Percentiles rank a stretch among this genome's conserved stretches.
phyloP scores from a whole-genome alignment of 2,329 filamentous ascomycete species.

The Penicillium expansum region DNA sequence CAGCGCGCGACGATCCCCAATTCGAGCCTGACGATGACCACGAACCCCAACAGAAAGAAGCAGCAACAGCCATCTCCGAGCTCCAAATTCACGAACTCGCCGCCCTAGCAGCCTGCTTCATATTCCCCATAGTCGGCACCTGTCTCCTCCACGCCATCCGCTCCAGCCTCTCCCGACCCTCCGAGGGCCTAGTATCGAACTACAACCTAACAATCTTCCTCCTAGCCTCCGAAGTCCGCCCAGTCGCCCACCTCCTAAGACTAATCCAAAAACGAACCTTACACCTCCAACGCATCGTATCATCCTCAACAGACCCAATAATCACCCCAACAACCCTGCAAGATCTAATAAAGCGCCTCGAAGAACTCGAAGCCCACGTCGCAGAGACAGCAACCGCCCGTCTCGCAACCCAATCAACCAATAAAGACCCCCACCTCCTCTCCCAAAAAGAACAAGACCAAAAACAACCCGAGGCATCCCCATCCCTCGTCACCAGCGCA shows the following conservation, averaged over 20 bases:
- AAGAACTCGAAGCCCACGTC: slow-evolving; percentile 64
- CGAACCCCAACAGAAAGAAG: slow-evolving; percentile 10
- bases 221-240: slow-evolving; percentile 79
- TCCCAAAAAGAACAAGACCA: slow-evolving; percentile 2
- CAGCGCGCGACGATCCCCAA: slow-evolving; percentile 22
- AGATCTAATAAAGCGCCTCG: slow-evolving; percentile 64
- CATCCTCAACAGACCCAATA: slow-evolving; percentile 23
- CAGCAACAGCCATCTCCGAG: slow-evolving; percentile 53
- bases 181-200: slow-evolving; percentile 83
- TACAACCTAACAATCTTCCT: slow-evolving; percentile 92
- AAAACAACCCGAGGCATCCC: slow-evolving; percentile 33
- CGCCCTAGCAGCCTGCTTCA: slow-evolving; percentile 74
- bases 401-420: slow-evolving; percentile 1
- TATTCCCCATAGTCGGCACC: slow-evolving; percentile 74
- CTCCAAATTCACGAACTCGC: slow-evolving; percentile 72
- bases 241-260: slow-evolving; percentile 75
- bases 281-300: slow-evolving; percentile 72
- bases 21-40: slow-evolving; percentile 31
- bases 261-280: slow-evolving; percentile 76
- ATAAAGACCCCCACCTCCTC: slow-evolving; percentile 1
- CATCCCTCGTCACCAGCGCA: slow-evolving; percentile 41
- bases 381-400: slow-evolving; percentile 37
- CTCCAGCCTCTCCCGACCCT: slow-evolving; percentile 74
- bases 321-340: slow-evolving; percentile 41
- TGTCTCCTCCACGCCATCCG: slow-evolving; percentile 81